phyloP scores from a whole-genome alignment of 2,329 filamentous ascomycete genomes.

The Epichloe baconii region DNA sequence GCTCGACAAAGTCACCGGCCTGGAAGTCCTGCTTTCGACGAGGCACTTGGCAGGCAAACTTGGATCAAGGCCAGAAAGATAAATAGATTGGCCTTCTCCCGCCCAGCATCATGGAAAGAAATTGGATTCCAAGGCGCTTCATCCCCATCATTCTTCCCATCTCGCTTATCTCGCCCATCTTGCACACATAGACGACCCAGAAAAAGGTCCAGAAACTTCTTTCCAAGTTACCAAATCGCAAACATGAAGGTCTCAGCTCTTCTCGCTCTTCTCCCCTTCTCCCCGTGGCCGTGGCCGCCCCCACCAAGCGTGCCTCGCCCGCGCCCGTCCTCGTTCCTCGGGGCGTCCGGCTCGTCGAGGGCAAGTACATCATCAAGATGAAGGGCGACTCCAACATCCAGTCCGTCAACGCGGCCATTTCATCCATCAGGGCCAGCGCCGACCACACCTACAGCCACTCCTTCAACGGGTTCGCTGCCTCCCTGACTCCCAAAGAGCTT shows the following conservation, averaged over 20 bases:
- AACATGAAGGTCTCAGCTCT: slow-evolving; percentile 20
- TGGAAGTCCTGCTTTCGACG: not conserved
- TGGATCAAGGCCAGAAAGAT: not conserved
- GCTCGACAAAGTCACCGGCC: not conserved
- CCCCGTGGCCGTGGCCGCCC: slow-evolving; percentile 19
- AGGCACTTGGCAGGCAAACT: not conserved
- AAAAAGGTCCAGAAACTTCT: not conserved
- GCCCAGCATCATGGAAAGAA: not conserved
- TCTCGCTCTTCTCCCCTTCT: slow-evolving; percentile 20
- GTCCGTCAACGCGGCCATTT: slow-evolving; percentile 14
- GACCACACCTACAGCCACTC: slow-evolving; percentile 17
- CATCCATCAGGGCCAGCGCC: slow-evolving; percentile 17
- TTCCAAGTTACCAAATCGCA: not conserved
- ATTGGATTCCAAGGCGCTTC: not conserved
- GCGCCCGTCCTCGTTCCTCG: slow-evolving; percentile 22
- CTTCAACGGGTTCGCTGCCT: slow-evolving; percentile 18
- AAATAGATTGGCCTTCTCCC: not conserved
- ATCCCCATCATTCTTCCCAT: not conserved
- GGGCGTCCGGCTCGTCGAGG: slow-evolving; percentile 17
- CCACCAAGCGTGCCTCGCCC: slow-evolving; percentile 18
- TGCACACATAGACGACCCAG: not conserved
- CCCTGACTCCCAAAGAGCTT: slow-evolving; percentile 13
- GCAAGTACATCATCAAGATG: slow-evolving; percentile 27
- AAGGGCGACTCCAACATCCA: slow-evolving; percentile 12
- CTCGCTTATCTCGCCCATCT: not conserved